Evolutionary conservation across 352 stramenopile genomes (phyloP), one percentile per base, ranked within the genome.

Genomic region (Globisporangium paddicum): DNA sequence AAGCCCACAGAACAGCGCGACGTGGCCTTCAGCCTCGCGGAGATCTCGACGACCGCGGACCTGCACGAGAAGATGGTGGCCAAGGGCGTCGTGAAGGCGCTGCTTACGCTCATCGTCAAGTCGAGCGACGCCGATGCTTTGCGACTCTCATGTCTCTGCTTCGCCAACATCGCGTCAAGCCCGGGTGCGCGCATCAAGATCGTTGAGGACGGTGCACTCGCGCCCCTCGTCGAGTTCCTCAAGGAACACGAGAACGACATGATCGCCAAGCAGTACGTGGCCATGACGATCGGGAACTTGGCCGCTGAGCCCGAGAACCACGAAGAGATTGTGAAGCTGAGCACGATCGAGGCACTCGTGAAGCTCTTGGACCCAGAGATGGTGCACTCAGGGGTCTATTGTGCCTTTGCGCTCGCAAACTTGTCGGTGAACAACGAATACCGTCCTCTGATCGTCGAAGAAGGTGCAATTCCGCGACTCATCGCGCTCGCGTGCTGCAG

Each of bases 211-310:
- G 93, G 92, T 2, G 90, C 86, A 0, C 65, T 98, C 14, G 70
- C 87, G 5, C 78, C 85, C 21, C 68, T 98, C 8, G 79, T 98
- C 21, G 68, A 90, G 23, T 98, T 97, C 56, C 82, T 98, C 41
- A 85, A 86, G 32, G 86, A 97, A 55, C 68, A 89, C 11, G 78
- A 93, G 10, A 78, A 69, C 28, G 93, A 99, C 66, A 80, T 88
- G 28, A 89, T 98, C 52, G 92, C 86, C n/a, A 84, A 93, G 58
- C 94, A 98, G 66, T 99, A 98, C 56, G 80, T 92, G 28, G 96
- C 96, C 2, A 98, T 99, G 93, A 84, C 84, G 14, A 75, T 99
- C 38, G 96, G 96, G 6, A 99, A 99, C 63, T 62, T 99, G 48
- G 90, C 96, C 2, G 93, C 93, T 10, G 93, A 99, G 45, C 84